These are phyloP conservation scores for Erigeron philadelphicus DNA, from an alignment of 140 eudicot genomes.

Conservation along the genomic window DNA sequence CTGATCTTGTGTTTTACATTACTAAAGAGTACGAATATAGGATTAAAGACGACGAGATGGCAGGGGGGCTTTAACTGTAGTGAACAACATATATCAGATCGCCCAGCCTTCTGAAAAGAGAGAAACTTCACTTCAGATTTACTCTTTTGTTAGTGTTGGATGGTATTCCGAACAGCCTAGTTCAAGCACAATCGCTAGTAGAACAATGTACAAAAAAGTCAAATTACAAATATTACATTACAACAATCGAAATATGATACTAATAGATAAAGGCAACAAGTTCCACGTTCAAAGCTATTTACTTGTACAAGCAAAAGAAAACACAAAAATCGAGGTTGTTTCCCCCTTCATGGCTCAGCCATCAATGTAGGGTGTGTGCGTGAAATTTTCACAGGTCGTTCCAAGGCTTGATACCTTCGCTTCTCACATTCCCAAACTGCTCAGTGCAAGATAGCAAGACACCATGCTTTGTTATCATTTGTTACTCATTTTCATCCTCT, in stretches of 20 bases:
- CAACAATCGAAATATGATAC: conserved; percentile 6
- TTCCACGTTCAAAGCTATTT: conserved; percentile 20
- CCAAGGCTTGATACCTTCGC: neutral
- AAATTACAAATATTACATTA: neutral
- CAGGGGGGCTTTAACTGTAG: no score
- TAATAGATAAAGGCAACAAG: conserved; percentile 13
- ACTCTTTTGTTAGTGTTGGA: no score
- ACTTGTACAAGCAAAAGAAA: conserved; percentile 19
- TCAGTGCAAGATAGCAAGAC: neutral
- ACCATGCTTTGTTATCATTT: neutral
- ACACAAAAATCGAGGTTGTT: conserved; percentile 11
- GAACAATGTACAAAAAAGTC: neutral
- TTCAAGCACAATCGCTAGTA: no score
- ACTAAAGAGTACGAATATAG: no score
- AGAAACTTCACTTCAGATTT: no score
- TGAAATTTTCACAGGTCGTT: neutral
- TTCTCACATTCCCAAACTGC: conserved; percentile 21
- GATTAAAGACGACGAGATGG: no score
- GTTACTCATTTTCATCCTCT: conserved; percentile 10
- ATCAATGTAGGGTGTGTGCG: neutral
- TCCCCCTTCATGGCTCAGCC: no score
- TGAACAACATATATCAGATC: no score
- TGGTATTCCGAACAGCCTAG: no score
- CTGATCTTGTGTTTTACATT: no score
- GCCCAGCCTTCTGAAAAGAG: no score